Evolutionary conservation across 2,329 filamentous ascomycete species (phyloP).

Genomic region (Penicillium janthinellum): DNA sequence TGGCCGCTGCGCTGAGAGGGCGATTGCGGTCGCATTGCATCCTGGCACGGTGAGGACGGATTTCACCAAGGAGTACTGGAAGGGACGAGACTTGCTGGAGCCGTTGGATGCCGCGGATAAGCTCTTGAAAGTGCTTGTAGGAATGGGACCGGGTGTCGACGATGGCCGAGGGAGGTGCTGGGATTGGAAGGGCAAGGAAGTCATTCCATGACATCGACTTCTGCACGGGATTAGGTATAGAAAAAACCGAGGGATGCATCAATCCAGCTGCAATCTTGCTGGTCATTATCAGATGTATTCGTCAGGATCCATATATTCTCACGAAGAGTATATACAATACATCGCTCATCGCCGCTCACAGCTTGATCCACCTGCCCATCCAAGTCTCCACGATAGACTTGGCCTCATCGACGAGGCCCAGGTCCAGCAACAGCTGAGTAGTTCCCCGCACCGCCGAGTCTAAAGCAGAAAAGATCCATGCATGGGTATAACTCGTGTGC

Average conservation of each 20-base stretch:
- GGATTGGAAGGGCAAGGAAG: slow-evolving; percentile 69
- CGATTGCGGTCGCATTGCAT: slow-evolving; percentile 71
- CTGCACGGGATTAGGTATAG: too few species aligned
- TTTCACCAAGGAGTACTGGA: slow-evolving; percentile 73
- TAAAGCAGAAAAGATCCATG: slow-evolving; percentile 57
- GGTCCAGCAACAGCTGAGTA: slow-evolving; percentile 61
- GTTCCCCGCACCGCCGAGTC: slow-evolving; percentile 68
- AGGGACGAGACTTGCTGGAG: slow-evolving; percentile 66
- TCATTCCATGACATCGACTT: slow-evolving; percentile 52
- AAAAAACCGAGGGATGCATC: too few species aligned
- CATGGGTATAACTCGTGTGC: slow-evolving; percentile 71
- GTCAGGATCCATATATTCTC: not conserved
- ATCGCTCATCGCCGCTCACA: slow-evolving; percentile 7
- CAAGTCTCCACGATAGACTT: slow-evolving; percentile 65
- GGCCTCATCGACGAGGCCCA: slow-evolving; percentile 70
- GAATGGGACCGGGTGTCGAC: slow-evolving; percentile 39
- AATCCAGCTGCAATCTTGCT: not conserved
- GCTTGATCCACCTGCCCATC: slow-evolving; percentile 67
- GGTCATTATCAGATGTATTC: not conserved
- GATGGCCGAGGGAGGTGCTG: slow-evolving; percentile 64
- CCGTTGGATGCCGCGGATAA: slow-evolving; percentile 67
- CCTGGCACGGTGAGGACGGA: slow-evolving; percentile 79
- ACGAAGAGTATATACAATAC: not conserved
- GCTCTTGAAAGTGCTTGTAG: slow-evolving; percentile 61
- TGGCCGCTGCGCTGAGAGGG: slow-evolving; percentile 60